Base-by-base conservation (phyloP, 345 rosid species). In the Boechera stricta region DNA sequence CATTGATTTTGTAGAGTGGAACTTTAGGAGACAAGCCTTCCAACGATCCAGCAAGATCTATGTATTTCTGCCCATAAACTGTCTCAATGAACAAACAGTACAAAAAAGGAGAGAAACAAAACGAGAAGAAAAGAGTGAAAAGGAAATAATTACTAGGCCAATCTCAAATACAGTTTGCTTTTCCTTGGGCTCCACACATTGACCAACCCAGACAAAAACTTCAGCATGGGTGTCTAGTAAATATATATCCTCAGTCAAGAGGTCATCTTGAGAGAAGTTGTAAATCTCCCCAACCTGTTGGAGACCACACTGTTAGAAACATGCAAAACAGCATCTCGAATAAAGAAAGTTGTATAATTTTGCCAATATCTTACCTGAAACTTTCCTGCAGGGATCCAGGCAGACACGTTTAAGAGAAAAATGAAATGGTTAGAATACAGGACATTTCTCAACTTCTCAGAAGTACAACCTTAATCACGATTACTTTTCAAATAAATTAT, bases 121-220 rank as follows among this genome's bases (percentile, higher is more conserved):
- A 21, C 10, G 33, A 62, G 70, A 71, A 60, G 35, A 21, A 44
- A 29, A 31, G 38, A n/a, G 18, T 72, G 41, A 64, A 7, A 18
- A 73, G 62, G 47, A 33, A 45, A 21, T 57, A 36, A 31, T 48
- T 88, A 92, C 99, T 94, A 86, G 96, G 79, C 96, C 98, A 86
- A 91, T 82, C 70, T 91, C 97, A 66, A 92, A 91, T 69, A 87
- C 97, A 83, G 72, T 86, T 84, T 89, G 97, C 86, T 95, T 95
- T 83, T 95, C 98, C 79, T 86, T 88, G 35, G 93, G 16, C 71
- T 92, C 97, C 35, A 84, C 96, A 10, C 80, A 87, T 54, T 91
- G 92, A 76, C 99, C 99, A 83, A 92, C 90, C 99, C 99, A 95
- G 63, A 92, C 87, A 86, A 92, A 90, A 74, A 92, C 97, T 81